A percentile compares a stretch with the other conserved stretches of the same genome.
These are phyloP conservation scores for Escovopsis sp. DNA, from an alignment of 2,329 filamentous ascomycete species.

Conservation along the genomic window DNA sequence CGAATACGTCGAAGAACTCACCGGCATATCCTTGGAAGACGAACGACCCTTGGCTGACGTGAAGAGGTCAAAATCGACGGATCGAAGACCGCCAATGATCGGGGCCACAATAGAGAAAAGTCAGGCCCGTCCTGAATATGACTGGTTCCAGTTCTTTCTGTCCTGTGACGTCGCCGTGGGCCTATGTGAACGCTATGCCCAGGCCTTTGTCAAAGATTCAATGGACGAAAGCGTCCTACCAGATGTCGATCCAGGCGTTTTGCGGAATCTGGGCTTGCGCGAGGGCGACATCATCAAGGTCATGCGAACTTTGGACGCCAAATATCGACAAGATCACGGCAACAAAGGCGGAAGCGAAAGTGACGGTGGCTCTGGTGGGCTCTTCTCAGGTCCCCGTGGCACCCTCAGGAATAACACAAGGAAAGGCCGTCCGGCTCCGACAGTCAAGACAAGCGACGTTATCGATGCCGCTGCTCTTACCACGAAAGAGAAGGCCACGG, in stretches of 20 bases:
- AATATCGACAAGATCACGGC: constrained; percentile 47
- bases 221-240: constrained; percentile 91
- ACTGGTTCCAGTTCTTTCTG: constrained; percentile 99
- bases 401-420: constrained; percentile 85
- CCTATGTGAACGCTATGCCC: constrained; percentile 85
- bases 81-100: constrained; percentile 22
- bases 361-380: constrained; percentile 46
- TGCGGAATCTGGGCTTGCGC: constrained; percentile 82
- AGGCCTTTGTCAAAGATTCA: constrained; percentile 77
- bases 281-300: constrained; percentile 95
- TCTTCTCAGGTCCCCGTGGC: constrained; percentile 91
- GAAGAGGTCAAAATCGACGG: constrained; percentile 34
- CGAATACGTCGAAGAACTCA: constrained; percentile 80
- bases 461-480: constrained; percentile 81
- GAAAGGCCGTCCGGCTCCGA: constrained; percentile 75
- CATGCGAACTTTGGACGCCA: constrained; percentile 75
- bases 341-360: constrained; percentile 40
- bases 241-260: constrained; percentile 69
- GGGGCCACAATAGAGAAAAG: constrained; percentile 49
- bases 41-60: constrained; percentile 87
- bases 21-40: constrained; percentile 83
- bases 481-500: constrained; percentile 29
- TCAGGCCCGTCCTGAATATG: constrained; percentile 58
- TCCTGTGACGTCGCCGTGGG: constrained; percentile 83
- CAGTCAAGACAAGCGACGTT: constrained; percentile 72